Base-by-base conservation (phyloP, 2,329 filamentous ascomycete genomes). In the Colletotrichum cordylinicola region DNA sequence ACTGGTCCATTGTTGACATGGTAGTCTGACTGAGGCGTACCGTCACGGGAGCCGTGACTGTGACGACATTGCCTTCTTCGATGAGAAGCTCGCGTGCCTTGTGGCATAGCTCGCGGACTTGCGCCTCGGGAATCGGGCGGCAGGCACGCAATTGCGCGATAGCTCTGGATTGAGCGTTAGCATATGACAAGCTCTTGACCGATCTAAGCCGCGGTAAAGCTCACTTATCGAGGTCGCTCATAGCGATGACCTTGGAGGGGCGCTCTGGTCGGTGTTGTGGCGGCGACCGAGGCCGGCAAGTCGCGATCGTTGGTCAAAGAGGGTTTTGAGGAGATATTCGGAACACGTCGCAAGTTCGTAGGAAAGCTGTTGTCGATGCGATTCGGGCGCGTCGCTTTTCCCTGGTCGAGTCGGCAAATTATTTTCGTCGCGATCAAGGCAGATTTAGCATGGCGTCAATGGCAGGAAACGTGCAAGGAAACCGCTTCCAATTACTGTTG, bases 11-110 rank as follows among this genome's bases (percentile, higher is more conserved):
- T 29, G 15, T 6, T 24, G n/a, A 3, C 27, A 31, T 48, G n/a
- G 58, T 33, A 21, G 31, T 62, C 29, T 52, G 67, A 15, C 56
- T 21, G 69, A 13, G 56, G 73, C 90, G 72, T 91, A 96, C 94
- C 84, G 96, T 98, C 76, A 98, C 96, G 27, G 96, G 96, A 77
- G 96, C 96, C 83, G 96, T 94, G 77, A 99, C 96, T 21, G 94
- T 96, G 78, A 98, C 96, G 67, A 98, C 96, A 84, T 99, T 98
- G 79, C 95, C 96, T 87, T 99, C 97, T 85, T 98, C 97, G 77
- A 99, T 98, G 79, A 99, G 88, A 70, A 99, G 91, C 88, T 99
- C 97, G 78, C 97, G 92, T 68, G 97, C 97, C 84, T 98, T 98
- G 89, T 98, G 96, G 87, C 97, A 98, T 80, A 99, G 91, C 87